phyloP scores from a whole-genome alignment of 2,329 filamentous ascomycete genomes.

The Epichloe glyceriae region DNA sequence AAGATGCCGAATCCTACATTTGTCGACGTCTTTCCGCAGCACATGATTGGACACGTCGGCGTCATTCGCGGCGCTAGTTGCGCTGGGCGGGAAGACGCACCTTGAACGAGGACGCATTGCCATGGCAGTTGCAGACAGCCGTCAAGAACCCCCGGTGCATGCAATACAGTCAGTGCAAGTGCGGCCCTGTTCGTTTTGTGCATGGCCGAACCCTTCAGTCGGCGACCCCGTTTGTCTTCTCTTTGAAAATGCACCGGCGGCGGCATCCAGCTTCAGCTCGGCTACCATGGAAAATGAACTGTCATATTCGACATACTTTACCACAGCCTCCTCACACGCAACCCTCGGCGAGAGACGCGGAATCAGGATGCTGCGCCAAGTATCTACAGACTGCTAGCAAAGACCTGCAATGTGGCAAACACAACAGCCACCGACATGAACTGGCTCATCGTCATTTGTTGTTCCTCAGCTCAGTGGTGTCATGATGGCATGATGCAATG shows the following conservation, averaged over 20 bases:
- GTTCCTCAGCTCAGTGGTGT: background rate
- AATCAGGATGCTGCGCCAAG: background rate
- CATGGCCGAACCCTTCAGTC: background rate
- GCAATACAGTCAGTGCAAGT: too few species aligned
- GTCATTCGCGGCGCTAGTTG: background rate
- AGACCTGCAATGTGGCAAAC: background rate
- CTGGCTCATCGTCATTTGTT: background rate
- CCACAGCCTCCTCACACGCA: background rate
- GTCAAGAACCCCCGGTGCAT: too few species aligned
- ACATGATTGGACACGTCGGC: background rate
- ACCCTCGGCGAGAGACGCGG: background rate
- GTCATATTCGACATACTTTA: background rate
- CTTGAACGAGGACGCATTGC: too few species aligned
- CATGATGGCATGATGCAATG: conserved; percentile 3
- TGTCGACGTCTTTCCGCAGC: background rate
- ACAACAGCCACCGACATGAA: background rate
- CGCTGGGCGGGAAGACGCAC: background rate
- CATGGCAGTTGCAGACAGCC: too few species aligned
- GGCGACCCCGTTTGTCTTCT: background rate
- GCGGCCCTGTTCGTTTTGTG: background rate
- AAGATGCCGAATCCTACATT: background rate
- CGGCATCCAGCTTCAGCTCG: background rate
- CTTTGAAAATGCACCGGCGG: background rate
- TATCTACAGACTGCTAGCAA: background rate
- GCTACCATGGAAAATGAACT: background rate